Evolutionary conservation across 495 filamentous ascomycete genomes (phyloP).

Genomic region (Pyrenula aspistea): DNA sequence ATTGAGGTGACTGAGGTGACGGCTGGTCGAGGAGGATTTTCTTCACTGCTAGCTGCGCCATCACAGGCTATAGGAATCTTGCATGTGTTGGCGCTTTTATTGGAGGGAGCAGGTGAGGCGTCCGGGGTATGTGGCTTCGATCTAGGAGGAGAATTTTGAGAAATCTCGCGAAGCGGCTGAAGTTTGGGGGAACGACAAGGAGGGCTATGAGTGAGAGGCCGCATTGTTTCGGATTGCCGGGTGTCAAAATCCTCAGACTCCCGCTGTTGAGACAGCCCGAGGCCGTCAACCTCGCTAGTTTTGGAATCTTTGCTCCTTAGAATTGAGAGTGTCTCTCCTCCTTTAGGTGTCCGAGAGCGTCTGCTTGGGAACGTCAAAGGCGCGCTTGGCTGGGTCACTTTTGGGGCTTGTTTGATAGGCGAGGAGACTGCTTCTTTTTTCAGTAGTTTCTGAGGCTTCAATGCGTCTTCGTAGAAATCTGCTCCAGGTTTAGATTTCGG

Average conservation of each 20-base stretch:
- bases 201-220: not conserved
- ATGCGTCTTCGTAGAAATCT: not conserved
- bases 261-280: not conserved
- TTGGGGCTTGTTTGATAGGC: constrained; percentile 1
- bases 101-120: too few species aligned
- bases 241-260: not conserved
- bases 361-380: not conserved
- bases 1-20: not conserved
- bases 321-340: not conserved
- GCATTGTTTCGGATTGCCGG: not conserved
- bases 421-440: not conserved
- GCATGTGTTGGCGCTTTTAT: not conserved
- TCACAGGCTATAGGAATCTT: not conserved
- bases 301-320: not conserved
- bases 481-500: not conserved
- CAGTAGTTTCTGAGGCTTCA: not conserved
- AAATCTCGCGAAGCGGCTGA: not conserved
- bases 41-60: not conserved
- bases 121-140: not conserved
- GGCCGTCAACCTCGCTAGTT: not conserved
- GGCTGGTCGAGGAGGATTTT: constrained; percentile 16
- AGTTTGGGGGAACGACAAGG: not conserved
- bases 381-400: not conserved
- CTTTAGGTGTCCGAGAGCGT: not conserved
- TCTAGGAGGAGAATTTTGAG: not conserved